Conservation (phyloP, 1,139 yeast genomes). For the Blastobotrys ciferrii region DNA sequence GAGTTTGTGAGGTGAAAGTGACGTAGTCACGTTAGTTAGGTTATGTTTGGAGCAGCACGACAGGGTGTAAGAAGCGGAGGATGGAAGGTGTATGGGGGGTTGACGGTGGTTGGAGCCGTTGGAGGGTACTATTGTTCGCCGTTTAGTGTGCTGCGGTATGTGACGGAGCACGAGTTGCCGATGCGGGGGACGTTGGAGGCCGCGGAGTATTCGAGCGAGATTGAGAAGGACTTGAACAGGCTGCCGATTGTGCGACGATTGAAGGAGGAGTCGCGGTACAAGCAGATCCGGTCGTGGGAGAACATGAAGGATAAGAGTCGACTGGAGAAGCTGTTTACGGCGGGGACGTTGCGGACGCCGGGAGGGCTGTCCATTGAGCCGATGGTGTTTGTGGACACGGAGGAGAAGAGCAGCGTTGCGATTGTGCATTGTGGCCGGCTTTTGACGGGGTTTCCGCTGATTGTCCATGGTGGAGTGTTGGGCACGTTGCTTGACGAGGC, state of each 20-base stretch:
- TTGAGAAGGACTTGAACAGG: slow-evolving; percentile 42
- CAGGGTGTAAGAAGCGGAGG: neutral
- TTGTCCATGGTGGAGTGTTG: slow-evolving; percentile 86
- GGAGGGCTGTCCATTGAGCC: slow-evolving; percentile 82
- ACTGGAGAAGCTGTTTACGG: slow-evolving; percentile 35
- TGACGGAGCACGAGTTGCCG: slow-evolving; percentile 16
- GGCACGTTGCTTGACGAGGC: slow-evolving; percentile 82
- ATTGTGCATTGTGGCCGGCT: slow-evolving; percentile 77
- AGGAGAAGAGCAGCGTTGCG: slow-evolving; percentile 56
- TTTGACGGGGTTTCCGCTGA: slow-evolving; percentile 82
- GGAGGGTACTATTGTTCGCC: slow-evolving; percentile 17
- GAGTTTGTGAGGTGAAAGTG: too few relatives aligned
- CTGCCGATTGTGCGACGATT: slow-evolving; percentile 55
- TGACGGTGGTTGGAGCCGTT: slow-evolving; percentile 9
- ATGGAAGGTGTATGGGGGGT: neutral
- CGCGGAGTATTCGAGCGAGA: slow-evolving; percentile 9
- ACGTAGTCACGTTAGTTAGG: too few relatives aligned
- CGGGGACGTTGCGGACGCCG: slow-evolving; percentile 50
- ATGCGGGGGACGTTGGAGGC: slow-evolving; percentile 13
- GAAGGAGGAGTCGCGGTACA: slow-evolving; percentile 44
- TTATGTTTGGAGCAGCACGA: neutral
- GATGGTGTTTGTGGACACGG: slow-evolving; percentile 58
- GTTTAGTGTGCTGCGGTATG: slow-evolving; percentile 9
- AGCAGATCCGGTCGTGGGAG: slow-evolving; percentile 57
- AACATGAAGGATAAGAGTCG: slow-evolving; percentile 28